These are phyloP conservation scores for Blepharisma japonicum DNA, from an alignment of 73 alveolate genomes.

Conservation along the genomic window DNA sequence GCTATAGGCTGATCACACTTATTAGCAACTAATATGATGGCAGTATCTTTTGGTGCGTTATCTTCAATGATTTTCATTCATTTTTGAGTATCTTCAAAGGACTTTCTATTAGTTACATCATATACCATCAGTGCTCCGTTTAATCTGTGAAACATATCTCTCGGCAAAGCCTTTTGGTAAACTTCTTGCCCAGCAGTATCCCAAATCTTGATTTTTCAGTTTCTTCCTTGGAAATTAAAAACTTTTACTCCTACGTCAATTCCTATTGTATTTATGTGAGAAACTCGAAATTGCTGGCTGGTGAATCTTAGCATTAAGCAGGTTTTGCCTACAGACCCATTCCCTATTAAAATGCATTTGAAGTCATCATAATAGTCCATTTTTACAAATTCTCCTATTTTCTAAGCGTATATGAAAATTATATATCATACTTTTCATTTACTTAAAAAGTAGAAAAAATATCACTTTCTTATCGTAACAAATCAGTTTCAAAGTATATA, in stretches of 20 bases:
- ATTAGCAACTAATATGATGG: conserved; percentile 60
- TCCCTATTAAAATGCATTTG: not conserved
- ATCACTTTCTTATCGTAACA: no score
- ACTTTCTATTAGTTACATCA: not conserved
- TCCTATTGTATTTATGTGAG: conserved; percentile 24
- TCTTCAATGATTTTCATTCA: conserved; percentile 19
- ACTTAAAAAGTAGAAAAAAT: no score
- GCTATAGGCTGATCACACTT: conserved; percentile 60
- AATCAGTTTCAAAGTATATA: no score
- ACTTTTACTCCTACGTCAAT: not conserved
- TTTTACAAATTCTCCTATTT: no score
- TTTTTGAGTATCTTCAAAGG: not conserved
- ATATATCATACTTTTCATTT: no score
- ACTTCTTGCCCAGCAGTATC: conserved; percentile 26
- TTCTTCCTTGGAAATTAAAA: not conserved
- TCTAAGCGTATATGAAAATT: no score
- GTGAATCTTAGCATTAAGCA: not conserved
- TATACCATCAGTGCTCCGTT: conserved; percentile 5
- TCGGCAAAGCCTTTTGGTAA: not conserved
- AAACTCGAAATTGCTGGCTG: not conserved
- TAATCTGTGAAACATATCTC: not conserved
- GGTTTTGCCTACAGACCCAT: conserved; percentile 20
- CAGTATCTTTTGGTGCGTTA: conserved; percentile 24
- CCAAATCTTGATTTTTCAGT: not conserved
- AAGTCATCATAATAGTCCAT: no score